Conservation (phyloP, 2,329 filamentous ascomycete genomes). For the Aspergillus ochraceus region DNA sequence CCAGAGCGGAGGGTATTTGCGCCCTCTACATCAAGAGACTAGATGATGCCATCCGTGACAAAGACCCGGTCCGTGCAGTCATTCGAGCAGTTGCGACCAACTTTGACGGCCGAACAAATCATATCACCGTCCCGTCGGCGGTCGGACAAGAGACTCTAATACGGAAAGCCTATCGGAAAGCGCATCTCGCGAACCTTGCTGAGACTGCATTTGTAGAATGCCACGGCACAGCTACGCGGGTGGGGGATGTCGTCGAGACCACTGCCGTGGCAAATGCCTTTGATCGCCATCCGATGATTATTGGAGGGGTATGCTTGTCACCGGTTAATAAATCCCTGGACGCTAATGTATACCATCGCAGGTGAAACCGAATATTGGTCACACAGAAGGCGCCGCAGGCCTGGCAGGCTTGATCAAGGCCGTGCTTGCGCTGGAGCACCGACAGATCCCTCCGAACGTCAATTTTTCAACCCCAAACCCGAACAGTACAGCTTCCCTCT, state of each 20-base stretch:
- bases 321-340: too few relatives aligned
- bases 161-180: slow-evolving; percentile 9
- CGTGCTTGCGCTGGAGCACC: slow-evolving; percentile 19
- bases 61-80: slow-evolving; percentile 18
- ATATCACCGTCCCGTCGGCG: slow-evolving; percentile 14
- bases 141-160: slow-evolving; percentile 19
- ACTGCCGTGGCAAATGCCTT: slow-evolving; percentile 7
- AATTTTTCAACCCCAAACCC: slow-evolving; percentile 26
- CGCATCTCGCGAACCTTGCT: not conserved
- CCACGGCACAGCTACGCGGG: slow-evolving; percentile 15
- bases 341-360: not conserved
- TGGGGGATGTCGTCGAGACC: slow-evolving; percentile 11
- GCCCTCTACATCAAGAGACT: slow-evolving; percentile 50
- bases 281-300: not conserved
- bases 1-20: slow-evolving; percentile 49
- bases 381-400: slow-evolving; percentile 21
- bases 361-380: slow-evolving; percentile 26
- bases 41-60: slow-evolving; percentile 47
- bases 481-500: not conserved
- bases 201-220: slow-evolving; percentile 15
- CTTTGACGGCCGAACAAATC: slow-evolving; percentile 15
- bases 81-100: slow-evolving; percentile 10
- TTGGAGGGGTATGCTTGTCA: slow-evolving; percentile 5
- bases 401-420: slow-evolving; percentile 21
- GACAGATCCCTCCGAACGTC: slow-evolving; percentile 17